phyloP scores from a whole-genome alignment of 1,284 basidiomycete genomes.

The Bondarzewia mesenterica region DNA sequence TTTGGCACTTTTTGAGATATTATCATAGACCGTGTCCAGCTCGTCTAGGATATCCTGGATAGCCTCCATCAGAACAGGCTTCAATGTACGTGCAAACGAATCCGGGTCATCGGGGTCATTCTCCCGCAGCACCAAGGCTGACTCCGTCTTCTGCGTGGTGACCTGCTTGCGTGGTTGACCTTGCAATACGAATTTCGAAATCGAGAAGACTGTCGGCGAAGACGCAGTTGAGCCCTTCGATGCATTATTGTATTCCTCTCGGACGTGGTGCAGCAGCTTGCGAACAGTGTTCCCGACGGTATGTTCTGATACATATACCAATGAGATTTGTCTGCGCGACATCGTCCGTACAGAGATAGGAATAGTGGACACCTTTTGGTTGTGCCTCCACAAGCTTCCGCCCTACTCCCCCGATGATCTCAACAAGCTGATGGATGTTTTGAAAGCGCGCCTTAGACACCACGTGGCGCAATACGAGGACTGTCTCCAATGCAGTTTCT shows the following conservation, averaged over 20 bases:
- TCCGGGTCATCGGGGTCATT: slow-evolving; percentile 67
- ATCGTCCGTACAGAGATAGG: slow-evolving; percentile 1
- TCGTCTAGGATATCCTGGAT: slow-evolving; percentile 94
- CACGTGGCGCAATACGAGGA: slow-evolving; percentile 82
- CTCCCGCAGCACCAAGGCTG: slow-evolving; percentile 49
- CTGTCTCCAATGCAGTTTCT: slow-evolving; percentile 83
- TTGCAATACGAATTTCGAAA: slow-evolving; percentile 69
- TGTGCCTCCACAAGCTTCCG: slow-evolving; percentile 80
- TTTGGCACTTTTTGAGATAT: slow-evolving; percentile 88
- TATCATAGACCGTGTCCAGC: slow-evolving; percentile 92
- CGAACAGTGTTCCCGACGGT: slow-evolving; percentile 92
- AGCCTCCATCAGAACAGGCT: slow-evolving; percentile 81
- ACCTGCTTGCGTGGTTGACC: slow-evolving; percentile 64
- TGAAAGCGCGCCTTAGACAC: slow-evolving; percentile 82
- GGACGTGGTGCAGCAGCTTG: slow-evolving; percentile 84
- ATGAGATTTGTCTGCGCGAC: slow-evolving; percentile 1
- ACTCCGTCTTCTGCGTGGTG: slow-evolving; percentile 40
- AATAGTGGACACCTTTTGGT: slow-evolving; percentile 67
- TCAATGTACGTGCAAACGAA: slow-evolving; percentile 61
- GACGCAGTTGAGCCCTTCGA: slow-evolving; percentile 32
- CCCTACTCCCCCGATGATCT: slow-evolving; percentile 77
- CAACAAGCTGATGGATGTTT: slow-evolving; percentile 81
- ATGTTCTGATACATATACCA: slow-evolving; percentile 59
- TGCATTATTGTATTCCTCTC: slow-evolving; percentile 85
- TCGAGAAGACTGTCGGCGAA: slow-evolving; percentile 48